Base-by-base conservation (phyloP, 345 rosid species). In the Syzygium grande region DNA sequence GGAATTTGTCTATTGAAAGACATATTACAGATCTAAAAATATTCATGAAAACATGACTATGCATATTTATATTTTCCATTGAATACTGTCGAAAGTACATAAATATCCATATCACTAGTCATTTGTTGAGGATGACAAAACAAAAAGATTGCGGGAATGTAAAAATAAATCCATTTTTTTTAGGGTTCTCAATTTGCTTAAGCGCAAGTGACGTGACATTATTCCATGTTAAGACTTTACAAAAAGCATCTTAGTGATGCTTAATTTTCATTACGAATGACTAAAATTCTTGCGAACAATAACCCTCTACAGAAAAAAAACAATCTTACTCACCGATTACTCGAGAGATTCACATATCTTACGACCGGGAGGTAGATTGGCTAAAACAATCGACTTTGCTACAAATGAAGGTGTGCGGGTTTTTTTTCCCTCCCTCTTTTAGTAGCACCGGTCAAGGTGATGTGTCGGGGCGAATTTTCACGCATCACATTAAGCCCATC, bases 281-380 rank as follows among this genome's bases (percentile, higher is more conserved):
- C 9, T 7, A 29, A 7, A 3, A 63, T 29, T 29, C 77, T 63
- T 14, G 15, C 2, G 2, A 63, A 63, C 7, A 63, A 29, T 63
- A 1, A 1, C 17, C 10, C 7, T 63, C 7, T 29, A 29, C 11
- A 14, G 0, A n/a, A 0, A 29, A 6, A 52, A 52, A 41, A 4
- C 5, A 41, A 41, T 41, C 43, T 41, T 41, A 41, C 1, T 41
- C 43, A 41, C 43, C 5, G 43, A 63, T 29, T 10, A 29, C 29
- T 29, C 4, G 16, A 63, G 4, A 15, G 0, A 61, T n/a, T 23
- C 17, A 61, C 9, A 2, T 0, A 1, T 61, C 1, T n/a, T 61
- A 5, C 6, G 30, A 9, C 0, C 11, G 4, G 6, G 6, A 15
- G 41, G 5, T 5, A 63, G 1, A 15, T 15, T 0, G 10, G 3